Evolutionary conservation across 495 filamentous ascomycete species (phyloP).

Genomic region (Penicillium flavigenum): DNA sequence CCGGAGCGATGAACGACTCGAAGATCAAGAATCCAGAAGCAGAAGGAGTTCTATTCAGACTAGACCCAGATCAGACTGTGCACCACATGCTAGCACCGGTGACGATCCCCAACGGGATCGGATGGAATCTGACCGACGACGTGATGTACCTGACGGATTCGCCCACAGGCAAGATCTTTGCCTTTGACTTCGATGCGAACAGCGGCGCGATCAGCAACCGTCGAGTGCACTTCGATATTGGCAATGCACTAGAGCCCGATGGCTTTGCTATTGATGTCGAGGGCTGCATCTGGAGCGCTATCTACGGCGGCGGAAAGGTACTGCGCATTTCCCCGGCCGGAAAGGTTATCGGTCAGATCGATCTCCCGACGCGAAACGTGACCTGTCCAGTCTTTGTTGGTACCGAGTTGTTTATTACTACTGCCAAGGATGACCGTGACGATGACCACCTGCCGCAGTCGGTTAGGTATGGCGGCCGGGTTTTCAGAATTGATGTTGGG

Average conservation of each 20-base stretch:
- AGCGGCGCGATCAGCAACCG: conserved; percentile 65
- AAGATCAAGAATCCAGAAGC: conserved; percentile 36
- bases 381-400: conserved; percentile 74
- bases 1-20: conserved; percentile 83
- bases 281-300: conserved; percentile 74
- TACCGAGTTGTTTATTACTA: conserved; percentile 73
- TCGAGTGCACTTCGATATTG: conserved; percentile 50
- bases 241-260: conserved; percentile 60
- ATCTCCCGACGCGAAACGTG: conserved; percentile 64
- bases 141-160: conserved; percentile 86
- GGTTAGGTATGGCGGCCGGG: conserved; percentile 58
- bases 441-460: conserved; percentile 53
- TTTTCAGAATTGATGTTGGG: conserved; percentile 70
- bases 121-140: conserved; percentile 67
- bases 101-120: conserved; percentile 85
- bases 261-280: conserved; percentile 72
- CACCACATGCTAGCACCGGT: conserved; percentile 61
- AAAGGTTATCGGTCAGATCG: conserved; percentile 63
- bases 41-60: conserved; percentile 60
- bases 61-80: conserved; percentile 60
- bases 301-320: conserved; percentile 69
- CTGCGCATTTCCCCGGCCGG: conserved; percentile 65
- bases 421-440: conserved; percentile 60
- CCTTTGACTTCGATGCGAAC: conserved; percentile 68
- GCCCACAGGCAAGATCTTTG: conserved; percentile 65